Percentiles rank a stretch among this genome's conserved stretches.
These are phyloP conservation scores for Puccinellia tenuiflora DNA, from an alignment of 176 grass and related monocot genomes.

Conservation along the genomic window DNA sequence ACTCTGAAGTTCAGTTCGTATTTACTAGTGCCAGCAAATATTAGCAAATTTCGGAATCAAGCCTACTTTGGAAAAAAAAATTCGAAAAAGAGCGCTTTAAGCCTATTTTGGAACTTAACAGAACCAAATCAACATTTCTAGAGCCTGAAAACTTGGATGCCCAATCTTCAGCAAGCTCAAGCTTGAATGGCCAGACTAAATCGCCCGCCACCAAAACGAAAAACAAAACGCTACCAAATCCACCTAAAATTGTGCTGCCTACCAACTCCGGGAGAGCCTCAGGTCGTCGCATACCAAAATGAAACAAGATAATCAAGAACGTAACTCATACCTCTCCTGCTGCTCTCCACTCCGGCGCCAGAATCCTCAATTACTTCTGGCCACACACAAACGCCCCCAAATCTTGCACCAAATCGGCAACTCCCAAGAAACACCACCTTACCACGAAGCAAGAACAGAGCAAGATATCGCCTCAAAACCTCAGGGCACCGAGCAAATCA, in stretches of 20 bases:
- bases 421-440: neutral
- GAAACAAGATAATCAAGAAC: neutral
- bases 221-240: neutral
- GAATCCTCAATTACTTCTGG: neutral
- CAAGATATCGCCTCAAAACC: neutral
- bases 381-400: neutral
- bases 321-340: slow-evolving; percentile 13
- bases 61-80: neutral
- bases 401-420: neutral
- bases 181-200: neutral
- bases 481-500: neutral
- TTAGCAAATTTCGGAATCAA: neutral
- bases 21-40: neutral
- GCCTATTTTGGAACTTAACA: neutral
- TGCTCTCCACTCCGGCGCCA: neutral
- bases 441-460: neutral
- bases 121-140: neutral
- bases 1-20: neutral
- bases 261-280: neutral
- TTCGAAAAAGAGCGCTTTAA: no score
- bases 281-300: neutral
- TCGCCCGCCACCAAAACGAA: neutral
- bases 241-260: neutral
- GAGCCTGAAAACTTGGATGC: neutral
- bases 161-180: neutral